phyloP scores from a whole-genome alignment of 2,329 filamentous ascomycete species.

The Epichloe sibirici region DNA sequence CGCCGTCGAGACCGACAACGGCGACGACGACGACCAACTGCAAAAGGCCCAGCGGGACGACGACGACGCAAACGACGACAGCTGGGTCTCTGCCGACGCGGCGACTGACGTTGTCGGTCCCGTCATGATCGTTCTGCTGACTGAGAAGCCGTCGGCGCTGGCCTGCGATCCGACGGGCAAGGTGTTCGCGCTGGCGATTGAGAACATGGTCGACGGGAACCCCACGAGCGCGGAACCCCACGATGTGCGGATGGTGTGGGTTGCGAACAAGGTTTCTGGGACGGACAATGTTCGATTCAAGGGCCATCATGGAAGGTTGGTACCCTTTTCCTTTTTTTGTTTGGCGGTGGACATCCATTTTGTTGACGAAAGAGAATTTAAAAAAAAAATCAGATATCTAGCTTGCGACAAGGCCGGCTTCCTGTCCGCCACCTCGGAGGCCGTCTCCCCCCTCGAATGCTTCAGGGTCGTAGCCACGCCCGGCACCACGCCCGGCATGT shows the following conservation, averaged over 20 bases:
- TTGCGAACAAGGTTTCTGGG: conserved; percentile 72
- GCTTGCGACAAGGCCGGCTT: conserved; percentile 75
- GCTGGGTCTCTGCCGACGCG: conserved; percentile 78
- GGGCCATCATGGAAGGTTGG: conserved; percentile 66
- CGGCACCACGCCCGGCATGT: conserved; percentile 52
- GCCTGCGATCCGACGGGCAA: conserved; percentile 79
- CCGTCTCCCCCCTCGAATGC: conserved; percentile 75
- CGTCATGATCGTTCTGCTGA: conserved; percentile 69
- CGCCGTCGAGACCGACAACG: conserved; percentile 34
- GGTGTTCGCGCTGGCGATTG: conserved; percentile 69
- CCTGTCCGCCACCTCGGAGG: conserved; percentile 64
- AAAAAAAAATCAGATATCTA: conserved; percentile 51
- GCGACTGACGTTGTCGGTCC: conserved; percentile 68
- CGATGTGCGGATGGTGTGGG: conserved; percentile 91
- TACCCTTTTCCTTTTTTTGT: background rate
- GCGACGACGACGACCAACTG: conserved; percentile 28
- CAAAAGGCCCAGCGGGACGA: conserved; percentile 14
- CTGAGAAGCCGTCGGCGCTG: conserved; percentile 58
- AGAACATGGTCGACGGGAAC: conserved; percentile 80
- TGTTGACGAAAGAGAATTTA: background rate
- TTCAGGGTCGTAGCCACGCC: conserved; percentile 55
- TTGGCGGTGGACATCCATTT: background rate
- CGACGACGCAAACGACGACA: conserved; percentile 55
- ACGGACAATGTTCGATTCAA: conserved; percentile 78
- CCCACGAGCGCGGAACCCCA: conserved; percentile 83